These are phyloP conservation scores for Ustilago esculenta DNA, from an alignment of 1,284 basidiomycete species.

Conservation along the genomic window DNA sequence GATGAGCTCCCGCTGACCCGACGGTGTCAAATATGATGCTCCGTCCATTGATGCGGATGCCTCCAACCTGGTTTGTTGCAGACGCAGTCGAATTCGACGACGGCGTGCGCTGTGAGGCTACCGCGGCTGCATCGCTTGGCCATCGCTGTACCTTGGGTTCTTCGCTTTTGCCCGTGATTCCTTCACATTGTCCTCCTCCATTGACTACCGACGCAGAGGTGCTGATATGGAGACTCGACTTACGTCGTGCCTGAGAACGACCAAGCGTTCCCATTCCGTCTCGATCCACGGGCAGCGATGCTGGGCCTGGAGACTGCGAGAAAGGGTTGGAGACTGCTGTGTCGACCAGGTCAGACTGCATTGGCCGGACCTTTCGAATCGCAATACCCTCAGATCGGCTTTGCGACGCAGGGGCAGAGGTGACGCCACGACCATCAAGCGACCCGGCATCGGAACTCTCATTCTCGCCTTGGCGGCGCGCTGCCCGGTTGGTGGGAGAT, in stretches of 20 bases:
- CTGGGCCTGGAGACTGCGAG: slow-evolving; percentile 48
- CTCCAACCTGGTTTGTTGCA: slow-evolving; percentile 7
- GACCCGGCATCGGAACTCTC: slow-evolving; percentile 16
- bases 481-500: slow-evolving; percentile 18
- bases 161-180: neutral
- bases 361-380: slow-evolving; percentile 16
- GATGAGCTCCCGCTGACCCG: slow-evolving; percentile 6
- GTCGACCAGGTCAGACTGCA: slow-evolving; percentile 26
- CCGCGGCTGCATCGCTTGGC: slow-evolving; percentile 22
- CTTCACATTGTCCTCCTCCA: neutral
- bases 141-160: slow-evolving; percentile 34
- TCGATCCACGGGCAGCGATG: slow-evolving; percentile 31
- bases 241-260: slow-evolving; percentile 24
- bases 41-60: slow-evolving; percentile 44
- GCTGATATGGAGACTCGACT: slow-evolving; percentile 38
- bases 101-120: slow-evolving; percentile 15
- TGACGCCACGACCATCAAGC: slow-evolving; percentile 14
- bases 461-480: slow-evolving; percentile 10
- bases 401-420: slow-evolving; percentile 41
- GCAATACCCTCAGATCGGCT: slow-evolving; percentile 37
- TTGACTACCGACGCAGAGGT: slow-evolving; percentile 11
- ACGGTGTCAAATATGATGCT: slow-evolving; percentile 37
- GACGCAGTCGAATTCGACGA: slow-evolving; percentile 24
- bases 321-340: slow-evolving; percentile 45
- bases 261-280: slow-evolving; percentile 26